A percentile compares a stretch with the other conserved stretches of the same genome.
Evolutionary conservation across 2,329 filamentous ascomycete genomes (phyloP).

Genomic region (Sporothrix euskadiensis): DNA sequence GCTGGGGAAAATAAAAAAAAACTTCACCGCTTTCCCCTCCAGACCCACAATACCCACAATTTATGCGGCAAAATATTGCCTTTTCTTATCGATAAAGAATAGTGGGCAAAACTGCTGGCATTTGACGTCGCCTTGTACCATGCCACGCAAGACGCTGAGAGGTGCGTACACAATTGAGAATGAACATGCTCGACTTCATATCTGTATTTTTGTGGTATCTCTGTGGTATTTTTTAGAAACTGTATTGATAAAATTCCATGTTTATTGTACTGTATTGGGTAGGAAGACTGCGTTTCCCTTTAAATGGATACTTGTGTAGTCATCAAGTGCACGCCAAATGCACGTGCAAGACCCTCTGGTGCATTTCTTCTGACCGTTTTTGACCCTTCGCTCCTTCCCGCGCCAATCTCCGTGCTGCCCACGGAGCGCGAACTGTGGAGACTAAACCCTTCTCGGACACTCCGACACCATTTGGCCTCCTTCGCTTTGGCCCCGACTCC

Average conservation of each 20-base stretch:
- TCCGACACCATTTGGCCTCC: slow-evolving; percentile 25
- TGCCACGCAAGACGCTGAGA: not conserved
- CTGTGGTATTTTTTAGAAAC: no score
- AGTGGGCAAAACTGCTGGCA: not conserved
- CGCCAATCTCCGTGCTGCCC: not conserved
- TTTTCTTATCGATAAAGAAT: slow-evolving; percentile 32
- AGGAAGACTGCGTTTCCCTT: not conserved
- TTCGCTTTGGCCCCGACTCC: not conserved
- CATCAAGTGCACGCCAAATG: no score
- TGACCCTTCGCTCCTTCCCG: not conserved
- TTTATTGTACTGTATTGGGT: not conserved
- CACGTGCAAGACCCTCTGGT: not conserved
- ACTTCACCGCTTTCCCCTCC: slow-evolving; percentile 33
- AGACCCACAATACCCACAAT: slow-evolving; percentile 29
- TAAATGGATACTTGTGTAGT: not conserved
- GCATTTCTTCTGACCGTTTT: not conserved
- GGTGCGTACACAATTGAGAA: not conserved
- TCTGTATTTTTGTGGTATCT: no score
- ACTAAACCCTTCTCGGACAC: slow-evolving; percentile 26
- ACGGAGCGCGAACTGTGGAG: not conserved
- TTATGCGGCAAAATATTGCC: slow-evolving; percentile 26
- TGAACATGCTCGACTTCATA: not conserved
- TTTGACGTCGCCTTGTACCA: not conserved
- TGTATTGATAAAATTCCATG: not conserved
- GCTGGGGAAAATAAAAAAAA: slow-evolving; percentile 31